phyloP scores from a whole-genome alignment of 768 basidiomycete species.

The Porphyrellus cyaneotinctus region DNA sequence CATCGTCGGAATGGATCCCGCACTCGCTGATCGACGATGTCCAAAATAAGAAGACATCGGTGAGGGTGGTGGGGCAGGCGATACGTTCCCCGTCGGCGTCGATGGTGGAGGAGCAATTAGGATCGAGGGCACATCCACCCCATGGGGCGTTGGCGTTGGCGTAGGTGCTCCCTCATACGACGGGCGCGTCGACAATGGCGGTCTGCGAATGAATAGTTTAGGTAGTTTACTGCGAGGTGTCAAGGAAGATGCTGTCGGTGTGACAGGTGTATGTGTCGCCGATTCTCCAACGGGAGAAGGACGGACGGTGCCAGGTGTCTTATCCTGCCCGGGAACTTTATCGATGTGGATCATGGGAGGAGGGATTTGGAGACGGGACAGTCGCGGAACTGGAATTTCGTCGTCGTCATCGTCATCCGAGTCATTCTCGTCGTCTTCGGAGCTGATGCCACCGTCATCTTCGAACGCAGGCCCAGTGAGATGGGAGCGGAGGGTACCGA shows the following conservation, averaged over 20 bases:
- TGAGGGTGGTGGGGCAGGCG: conserved; percentile 20
- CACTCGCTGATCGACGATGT: conserved; percentile 33
- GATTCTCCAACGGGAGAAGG: conserved; percentile 22
- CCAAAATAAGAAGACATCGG: conserved; percentile 18
- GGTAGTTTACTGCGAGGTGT: conserved; percentile 28
- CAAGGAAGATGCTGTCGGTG: conserved; percentile 25
- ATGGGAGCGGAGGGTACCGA: conserved; percentile 75
- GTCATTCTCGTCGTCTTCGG: conserved; percentile 42
- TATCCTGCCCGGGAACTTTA: conserved; percentile 10
- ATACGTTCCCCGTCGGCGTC: conserved; percentile 7
- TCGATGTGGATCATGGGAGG: conserved; percentile 20
- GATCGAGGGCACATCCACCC: conserved; percentile 10
- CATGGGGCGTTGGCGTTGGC: conserved; percentile 1
- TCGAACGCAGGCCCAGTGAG: conserved; percentile 52
- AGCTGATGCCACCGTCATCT: conserved; percentile 77
- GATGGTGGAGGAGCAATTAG: conserved; percentile 12
- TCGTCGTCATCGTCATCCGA: conserved; percentile 26
- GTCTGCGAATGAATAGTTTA: conserved; percentile 35
- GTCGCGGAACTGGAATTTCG: conserved; percentile 31
- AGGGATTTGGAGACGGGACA: conserved; percentile 23
- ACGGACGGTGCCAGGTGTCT: conserved; percentile 23
- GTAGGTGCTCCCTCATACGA: conserved; percentile 26
- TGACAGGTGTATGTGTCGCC: conserved; percentile 22
- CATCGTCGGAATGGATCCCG: conserved; percentile 25
- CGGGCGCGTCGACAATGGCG: conserved; percentile 27